phyloP scores from a whole-genome alignment of 495 filamentous ascomycete genomes.

The Penicillium crystallinum region DNA sequence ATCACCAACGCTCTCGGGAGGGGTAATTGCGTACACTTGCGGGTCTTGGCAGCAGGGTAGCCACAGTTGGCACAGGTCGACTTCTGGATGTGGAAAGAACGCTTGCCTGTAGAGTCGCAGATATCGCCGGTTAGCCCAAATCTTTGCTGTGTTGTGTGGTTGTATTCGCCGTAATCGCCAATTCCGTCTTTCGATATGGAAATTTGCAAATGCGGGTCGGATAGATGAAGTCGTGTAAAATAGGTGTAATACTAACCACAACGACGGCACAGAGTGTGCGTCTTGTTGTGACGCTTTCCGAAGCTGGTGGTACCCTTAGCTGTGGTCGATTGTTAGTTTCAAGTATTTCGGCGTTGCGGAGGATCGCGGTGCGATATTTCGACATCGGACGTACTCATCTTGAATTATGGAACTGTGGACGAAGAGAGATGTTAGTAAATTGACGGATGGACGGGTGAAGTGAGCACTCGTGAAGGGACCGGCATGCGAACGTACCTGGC shows the following conservation, averaged over 20 bases:
- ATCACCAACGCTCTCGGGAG: conserved; percentile 16
- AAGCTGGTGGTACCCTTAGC: conserved; percentile 96
- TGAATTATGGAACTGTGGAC: conserved; percentile 51
- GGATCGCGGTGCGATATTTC: conserved; percentile 23
- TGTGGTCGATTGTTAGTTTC: conserved; percentile 47
- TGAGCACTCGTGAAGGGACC: conserved; percentile 1
- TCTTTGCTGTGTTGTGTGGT: neutral
- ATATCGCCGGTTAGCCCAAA: conserved; percentile 27
- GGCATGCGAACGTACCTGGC: conserved; percentile 38
- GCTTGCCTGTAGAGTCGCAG: conserved; percentile 60
- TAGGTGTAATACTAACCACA: conserved; percentile 71
- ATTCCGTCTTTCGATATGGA: conserved; percentile 16
- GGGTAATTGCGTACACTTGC: conserved; percentile 81
- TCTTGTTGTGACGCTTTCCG: conserved; percentile 99
- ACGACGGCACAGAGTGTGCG: conserved; percentile 98
- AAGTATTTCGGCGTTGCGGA: conserved; percentile 23
- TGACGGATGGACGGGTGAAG: neutral
- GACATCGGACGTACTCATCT: conserved; percentile 56
- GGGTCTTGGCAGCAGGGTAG: conserved; percentile 93
- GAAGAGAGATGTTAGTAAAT: conserved; percentile 17
- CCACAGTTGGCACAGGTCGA: conserved; percentile 95
- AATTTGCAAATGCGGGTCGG: conserved; percentile 22
- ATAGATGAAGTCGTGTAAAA: conserved; percentile 12
- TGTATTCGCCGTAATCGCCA: conserved; percentile 12
- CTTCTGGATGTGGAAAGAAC: conserved; percentile 99